These are phyloP conservation scores for Zygosaccharomyces bisporus DNA, from an alignment of 805 yeast species.

Conservation along the genomic window DNA sequence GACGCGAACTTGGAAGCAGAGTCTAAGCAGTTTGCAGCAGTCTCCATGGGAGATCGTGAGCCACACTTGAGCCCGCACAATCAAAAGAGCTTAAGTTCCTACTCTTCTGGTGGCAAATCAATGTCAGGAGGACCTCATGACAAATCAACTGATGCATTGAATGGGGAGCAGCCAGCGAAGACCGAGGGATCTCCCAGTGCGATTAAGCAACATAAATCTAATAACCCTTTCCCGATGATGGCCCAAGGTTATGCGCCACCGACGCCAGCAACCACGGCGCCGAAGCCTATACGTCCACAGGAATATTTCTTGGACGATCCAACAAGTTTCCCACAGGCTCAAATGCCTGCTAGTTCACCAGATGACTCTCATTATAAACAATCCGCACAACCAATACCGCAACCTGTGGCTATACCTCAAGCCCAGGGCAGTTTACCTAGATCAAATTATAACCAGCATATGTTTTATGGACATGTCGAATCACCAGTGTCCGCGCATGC, in stretches of 20 bases:
- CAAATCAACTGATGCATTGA: slow-evolving; percentile 11
- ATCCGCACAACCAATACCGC: slow-evolving; percentile 3
- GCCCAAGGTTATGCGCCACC: slow-evolving; percentile 6
- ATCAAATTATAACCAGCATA: slow-evolving; percentile 2
- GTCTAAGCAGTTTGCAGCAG: slow-evolving; percentile 2
- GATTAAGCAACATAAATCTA: slow-evolving; percentile 32
- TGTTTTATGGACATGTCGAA: slow-evolving; percentile 10
- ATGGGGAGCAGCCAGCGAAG: slow-evolving; percentile 9
- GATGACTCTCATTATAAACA: background rate
- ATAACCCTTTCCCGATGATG: slow-evolving; percentile 35
- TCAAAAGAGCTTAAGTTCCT: slow-evolving; percentile 25
- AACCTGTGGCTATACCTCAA: slow-evolving; percentile 8
- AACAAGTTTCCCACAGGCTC: background rate
- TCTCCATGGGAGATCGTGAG: slow-evolving; percentile 3
- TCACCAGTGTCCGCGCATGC: slow-evolving; percentile 1
- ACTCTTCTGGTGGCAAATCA: slow-evolving; percentile 21
- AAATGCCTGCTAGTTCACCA: background rate
- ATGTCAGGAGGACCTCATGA: slow-evolving; percentile 12
- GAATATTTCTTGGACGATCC: slow-evolving; percentile 3
- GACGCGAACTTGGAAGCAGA: slow-evolving; percentile 6
- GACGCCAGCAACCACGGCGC: slow-evolving; percentile 9
- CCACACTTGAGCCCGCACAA: slow-evolving; percentile 14
- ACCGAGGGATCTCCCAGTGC: slow-evolving; percentile 10
- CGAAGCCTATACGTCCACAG: background rate
- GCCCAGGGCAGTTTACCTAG: slow-evolving; percentile 7